A percentile compares a stretch with the other conserved stretches of the same genome.
phyloP scores from a whole-genome alignment of 108 stramenopile genomes.

The Seminavis robusta region DNA sequence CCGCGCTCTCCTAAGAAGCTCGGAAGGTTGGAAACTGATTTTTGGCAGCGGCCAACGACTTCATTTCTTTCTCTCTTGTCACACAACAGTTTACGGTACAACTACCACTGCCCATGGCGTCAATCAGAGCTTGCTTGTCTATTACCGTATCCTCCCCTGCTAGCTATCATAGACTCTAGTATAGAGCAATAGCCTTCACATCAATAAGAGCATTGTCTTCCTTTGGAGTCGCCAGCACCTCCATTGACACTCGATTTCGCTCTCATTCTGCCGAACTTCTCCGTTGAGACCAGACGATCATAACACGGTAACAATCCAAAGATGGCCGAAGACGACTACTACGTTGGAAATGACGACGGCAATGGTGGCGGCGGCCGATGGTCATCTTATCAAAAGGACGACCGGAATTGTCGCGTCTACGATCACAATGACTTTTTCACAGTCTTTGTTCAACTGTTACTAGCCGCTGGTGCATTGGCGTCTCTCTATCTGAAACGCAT shows the following conservation, averaged over 20 bases:
- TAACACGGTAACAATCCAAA: background rate
- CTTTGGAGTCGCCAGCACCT: background rate
- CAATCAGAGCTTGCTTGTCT: background rate
- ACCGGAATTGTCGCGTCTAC: conserved; percentile 81
- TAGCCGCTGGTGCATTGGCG: conserved; percentile 68
- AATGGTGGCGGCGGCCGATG: conserved; percentile 25
- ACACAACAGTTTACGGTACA: background rate
- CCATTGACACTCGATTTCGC: background rate
- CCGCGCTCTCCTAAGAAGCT: too few species aligned
- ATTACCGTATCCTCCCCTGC: too few species aligned
- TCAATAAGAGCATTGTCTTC: too few species aligned
- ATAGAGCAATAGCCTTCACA: too few species aligned
- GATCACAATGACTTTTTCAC: conserved; percentile 82
- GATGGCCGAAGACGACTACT: conserved; percentile 27
- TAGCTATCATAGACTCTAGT: too few species aligned
- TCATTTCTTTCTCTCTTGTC: too few species aligned
- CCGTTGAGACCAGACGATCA: background rate
- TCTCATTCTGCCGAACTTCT: background rate
- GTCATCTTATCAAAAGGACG: too few species aligned
- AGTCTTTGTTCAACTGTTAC: conserved; percentile 67
- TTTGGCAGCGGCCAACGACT: too few species aligned
- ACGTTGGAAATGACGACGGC: conserved; percentile 2
- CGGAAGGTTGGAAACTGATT: too few species aligned
- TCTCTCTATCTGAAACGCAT: conserved; percentile 81
- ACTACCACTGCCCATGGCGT: background rate